Evolutionary conservation across 2,329 filamentous ascomycete species (phyloP).

Genomic region (Triangularia verruculosa): DNA sequence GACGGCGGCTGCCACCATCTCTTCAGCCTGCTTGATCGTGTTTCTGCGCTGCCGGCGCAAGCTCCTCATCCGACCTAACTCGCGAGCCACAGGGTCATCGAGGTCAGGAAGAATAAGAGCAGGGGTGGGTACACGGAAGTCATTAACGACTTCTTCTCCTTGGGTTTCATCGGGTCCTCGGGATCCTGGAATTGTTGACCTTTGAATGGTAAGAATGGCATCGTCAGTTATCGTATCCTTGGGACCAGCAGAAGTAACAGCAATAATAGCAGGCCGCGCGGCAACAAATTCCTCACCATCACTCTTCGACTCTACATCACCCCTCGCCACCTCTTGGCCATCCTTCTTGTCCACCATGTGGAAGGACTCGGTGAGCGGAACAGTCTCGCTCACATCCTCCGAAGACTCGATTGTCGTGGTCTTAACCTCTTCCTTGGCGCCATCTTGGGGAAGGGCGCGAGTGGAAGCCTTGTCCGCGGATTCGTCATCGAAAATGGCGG

Average conservation of each 20-base stretch:
- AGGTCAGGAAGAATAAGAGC: slow-evolving; percentile 46
- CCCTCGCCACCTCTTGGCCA: slow-evolving; percentile 24
- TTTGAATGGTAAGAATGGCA: slow-evolving; percentile 23
- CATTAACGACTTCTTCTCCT: slow-evolving; percentile 29
- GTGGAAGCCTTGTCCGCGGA: neutral
- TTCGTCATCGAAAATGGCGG: slow-evolving; percentile 18
- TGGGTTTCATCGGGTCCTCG: slow-evolving; percentile 19
- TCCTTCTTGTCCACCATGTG: slow-evolving; percentile 26
- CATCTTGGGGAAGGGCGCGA: slow-evolving; percentile 8
- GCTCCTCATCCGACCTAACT: slow-evolving; percentile 42
- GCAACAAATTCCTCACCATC: slow-evolving; percentile 28
- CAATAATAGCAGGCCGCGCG: slow-evolving; percentile 20
- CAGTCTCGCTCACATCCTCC: slow-evolving; percentile 23
- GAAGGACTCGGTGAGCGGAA: slow-evolving; percentile 31
- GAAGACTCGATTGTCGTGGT: slow-evolving; percentile 21
- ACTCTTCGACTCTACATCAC: slow-evolving; percentile 19
- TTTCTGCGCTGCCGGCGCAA: slow-evolving; percentile 45
- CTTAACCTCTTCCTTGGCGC: slow-evolving; percentile 15
- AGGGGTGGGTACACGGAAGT: slow-evolving; percentile 44
- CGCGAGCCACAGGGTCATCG: slow-evolving; percentile 38
- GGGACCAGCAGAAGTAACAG: slow-evolving; percentile 15
- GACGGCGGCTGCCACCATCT: slow-evolving; percentile 52
- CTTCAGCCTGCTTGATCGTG: slow-evolving; percentile 48
- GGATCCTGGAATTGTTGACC: slow-evolving; percentile 21
- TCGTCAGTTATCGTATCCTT: slow-evolving; percentile 29